Percentiles rank a stretch among this genome's conserved stretches.
Conservation (phyloP, 371 early-diverging fungal genomes). For the Conidiobolus incongruus region DNA sequence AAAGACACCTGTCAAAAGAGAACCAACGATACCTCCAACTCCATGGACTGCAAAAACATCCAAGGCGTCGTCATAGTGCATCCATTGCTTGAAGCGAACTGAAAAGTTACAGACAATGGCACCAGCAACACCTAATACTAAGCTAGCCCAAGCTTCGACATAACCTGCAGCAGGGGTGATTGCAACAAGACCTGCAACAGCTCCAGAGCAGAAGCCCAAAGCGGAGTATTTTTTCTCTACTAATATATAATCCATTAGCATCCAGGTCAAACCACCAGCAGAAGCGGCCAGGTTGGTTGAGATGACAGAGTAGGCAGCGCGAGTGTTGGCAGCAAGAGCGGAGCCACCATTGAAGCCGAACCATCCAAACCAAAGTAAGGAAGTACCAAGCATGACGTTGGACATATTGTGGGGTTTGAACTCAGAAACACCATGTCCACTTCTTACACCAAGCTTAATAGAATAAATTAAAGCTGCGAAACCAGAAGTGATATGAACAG, state of each 20-base stretch:
- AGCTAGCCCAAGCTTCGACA: constrained; percentile 59
- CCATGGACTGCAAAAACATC: constrained; percentile 79
- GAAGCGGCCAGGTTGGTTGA: constrained; percentile 72
- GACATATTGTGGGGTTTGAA: constrained; percentile 77
- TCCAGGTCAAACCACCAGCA: constrained; percentile 67
- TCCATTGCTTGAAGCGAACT: constrained; percentile 42
- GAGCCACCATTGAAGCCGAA: constrained; percentile 79
- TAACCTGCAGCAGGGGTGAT: constrained; percentile 85
- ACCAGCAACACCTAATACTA: constrained; percentile 54
- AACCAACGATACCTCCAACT: constrained; percentile 70
- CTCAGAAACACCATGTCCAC: constrained; percentile 32
- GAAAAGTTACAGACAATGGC: constrained; percentile 55
- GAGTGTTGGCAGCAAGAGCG: constrained; percentile 50
- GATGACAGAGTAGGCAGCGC: constrained; percentile 65
- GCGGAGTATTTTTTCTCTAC: constrained; percentile 54
- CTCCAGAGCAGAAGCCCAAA: constrained; percentile 78
- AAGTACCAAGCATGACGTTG: constrained; percentile 68
- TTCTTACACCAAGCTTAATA: constrained; percentile 53
- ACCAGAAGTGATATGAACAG: constrained; percentile 80
- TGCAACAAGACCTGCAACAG: constrained; percentile 76
- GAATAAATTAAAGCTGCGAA: constrained; percentile 74
- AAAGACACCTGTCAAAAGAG: constrained; percentile 73
- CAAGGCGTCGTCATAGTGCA: constrained; percentile 72
- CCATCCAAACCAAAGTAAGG: constrained; percentile 81
- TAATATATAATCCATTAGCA: constrained; percentile 47